Evolutionary conservation across 257 asterid genomes (phyloP), one percentile per base, ranked within the genome.

Genomic region (Solanum commersonii): DNA sequence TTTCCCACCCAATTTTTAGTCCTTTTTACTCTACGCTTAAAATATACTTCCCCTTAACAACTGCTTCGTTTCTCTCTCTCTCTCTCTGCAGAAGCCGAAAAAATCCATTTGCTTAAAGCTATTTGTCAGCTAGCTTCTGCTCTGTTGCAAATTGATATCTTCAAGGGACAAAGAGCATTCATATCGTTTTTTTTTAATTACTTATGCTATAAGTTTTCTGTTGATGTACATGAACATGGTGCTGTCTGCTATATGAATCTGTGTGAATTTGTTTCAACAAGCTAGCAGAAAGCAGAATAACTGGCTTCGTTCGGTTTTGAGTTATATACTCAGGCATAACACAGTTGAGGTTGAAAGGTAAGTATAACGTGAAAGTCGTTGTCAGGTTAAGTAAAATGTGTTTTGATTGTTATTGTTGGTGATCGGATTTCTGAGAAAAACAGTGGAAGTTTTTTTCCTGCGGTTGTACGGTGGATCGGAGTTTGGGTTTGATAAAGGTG

Each of bases 1-100:
- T 86, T 86, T 84, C 87, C 87, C 89, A 87, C 89, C 40, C 79
- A 31, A 22, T 73, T 87, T 76, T 73, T 87, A 63, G 52, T 40
- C 65, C 86, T 89, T 46, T 25, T 42, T 70, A 56, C 31, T 31
- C 56, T 68, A 68, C 88, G 72, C 85, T 88, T 90, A 90, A 87
- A 90, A 87, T 86, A 86, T 77, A 49, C 16, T 2, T 14, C 49
- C 25, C 37, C 49, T 86, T 60, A 37, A 71, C 40, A 18, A 46
- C 71, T 83, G 15, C 6, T 63, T 89, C 65, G 33, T 60, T 5
- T 78, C 67, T 40, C 33, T 42, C 68, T 63, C 14, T 60, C 81
- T 65, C 16, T 63, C 82, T 3, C 14, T 76, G n/a, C 84, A 49
- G 29, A 49, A 82, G 44, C 65, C 70, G 37, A 31, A 49, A 81